phyloP scores from a whole-genome alignment of 306 rosid genomes.

The Fragaria ananassa region DNA sequence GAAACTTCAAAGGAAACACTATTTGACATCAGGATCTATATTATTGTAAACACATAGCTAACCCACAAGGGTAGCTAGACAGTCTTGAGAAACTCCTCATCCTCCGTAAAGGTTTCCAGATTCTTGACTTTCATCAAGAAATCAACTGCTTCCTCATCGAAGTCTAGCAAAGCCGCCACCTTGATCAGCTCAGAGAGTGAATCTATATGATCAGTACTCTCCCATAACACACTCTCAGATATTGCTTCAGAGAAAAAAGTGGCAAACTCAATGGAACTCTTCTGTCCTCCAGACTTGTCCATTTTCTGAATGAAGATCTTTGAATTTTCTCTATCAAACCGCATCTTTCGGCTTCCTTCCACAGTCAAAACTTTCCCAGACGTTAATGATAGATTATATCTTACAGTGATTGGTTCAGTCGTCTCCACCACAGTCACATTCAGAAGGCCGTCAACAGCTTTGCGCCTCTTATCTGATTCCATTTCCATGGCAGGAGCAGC shows the following conservation, averaged over 20 bases:
- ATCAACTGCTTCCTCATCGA: constrained; percentile 45
- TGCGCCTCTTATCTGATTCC: constrained; percentile 50
- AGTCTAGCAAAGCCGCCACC: constrained; percentile 46
- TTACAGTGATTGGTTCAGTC: constrained; percentile 35
- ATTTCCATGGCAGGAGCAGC: constrained; percentile 47
- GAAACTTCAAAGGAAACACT: not conserved
- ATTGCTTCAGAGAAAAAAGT: constrained; percentile 59
- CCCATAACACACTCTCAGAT: constrained; percentile 52
- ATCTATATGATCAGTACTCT: constrained; percentile 41
- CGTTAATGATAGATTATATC: constrained; percentile 40
- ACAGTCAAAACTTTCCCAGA: constrained; percentile 32
- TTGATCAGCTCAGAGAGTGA: constrained; percentile 56
- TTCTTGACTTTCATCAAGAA: constrained; percentile 63
- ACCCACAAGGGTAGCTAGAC: constrained; percentile 28
- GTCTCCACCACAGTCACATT: constrained; percentile 39
- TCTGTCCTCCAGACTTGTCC: constrained; percentile 24
- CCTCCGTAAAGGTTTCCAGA: constrained; percentile 60
- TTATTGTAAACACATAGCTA: constrained; percentile 9
- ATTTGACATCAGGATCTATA: not conserved
- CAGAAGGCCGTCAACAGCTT: constrained; percentile 48
- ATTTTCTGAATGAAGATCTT: constrained; percentile 38
- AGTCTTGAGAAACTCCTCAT: constrained; percentile 53
- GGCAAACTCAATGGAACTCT: constrained; percentile 42
- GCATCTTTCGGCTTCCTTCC: constrained; percentile 34
- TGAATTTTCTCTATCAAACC: constrained; percentile 43